These are phyloP conservation scores for Populus tremula DNA, from an alignment of 345 rosid species.

Conservation along the genomic window DNA sequence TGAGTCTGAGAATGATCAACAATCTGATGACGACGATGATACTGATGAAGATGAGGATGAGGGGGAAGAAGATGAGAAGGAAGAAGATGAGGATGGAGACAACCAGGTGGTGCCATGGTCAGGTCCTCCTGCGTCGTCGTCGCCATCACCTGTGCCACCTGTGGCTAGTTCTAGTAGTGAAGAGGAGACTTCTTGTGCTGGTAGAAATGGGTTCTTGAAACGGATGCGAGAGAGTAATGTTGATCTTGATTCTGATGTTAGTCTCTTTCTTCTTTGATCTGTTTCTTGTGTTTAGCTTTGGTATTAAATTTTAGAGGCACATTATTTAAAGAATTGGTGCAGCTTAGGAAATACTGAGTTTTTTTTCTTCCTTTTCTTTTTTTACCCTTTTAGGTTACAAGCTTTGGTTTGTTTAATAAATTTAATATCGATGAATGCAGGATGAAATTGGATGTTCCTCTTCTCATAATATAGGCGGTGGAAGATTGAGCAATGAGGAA, in stretches of 20 bases:
- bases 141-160: slow-evolving; percentile 32
- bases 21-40: slow-evolving; percentile 30
- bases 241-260: slow-evolving; percentile 48
- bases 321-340: not conserved
- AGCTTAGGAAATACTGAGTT: not conserved
- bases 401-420: not conserved
- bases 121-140: slow-evolving; percentile 15
- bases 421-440: slow-evolving; percentile 26
- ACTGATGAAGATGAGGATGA: slow-evolving; percentile 24
- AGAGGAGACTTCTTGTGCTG: slow-evolving; percentile 22
- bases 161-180: slow-evolving; percentile 41
- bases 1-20: slow-evolving; percentile 15
- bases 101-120: slow-evolving; percentile 89
- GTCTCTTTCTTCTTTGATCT: slow-evolving; percentile 7
- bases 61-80: slow-evolving; percentile 16
- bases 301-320: too few species aligned
- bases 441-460: slow-evolving; percentile 55
- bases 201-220: slow-evolving; percentile 32
- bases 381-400: too few species aligned
- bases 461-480: slow-evolving; percentile 12
- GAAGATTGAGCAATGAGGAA: slow-evolving; percentile 21
- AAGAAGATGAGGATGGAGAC: slow-evolving; percentile 47
- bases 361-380: not conserved
- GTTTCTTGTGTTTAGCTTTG: not conserved
- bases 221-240: slow-evolving; percentile 32